phyloP scores from a whole-genome alignment of 768 basidiomycete genomes.

The Mycena galericulata region DNA sequence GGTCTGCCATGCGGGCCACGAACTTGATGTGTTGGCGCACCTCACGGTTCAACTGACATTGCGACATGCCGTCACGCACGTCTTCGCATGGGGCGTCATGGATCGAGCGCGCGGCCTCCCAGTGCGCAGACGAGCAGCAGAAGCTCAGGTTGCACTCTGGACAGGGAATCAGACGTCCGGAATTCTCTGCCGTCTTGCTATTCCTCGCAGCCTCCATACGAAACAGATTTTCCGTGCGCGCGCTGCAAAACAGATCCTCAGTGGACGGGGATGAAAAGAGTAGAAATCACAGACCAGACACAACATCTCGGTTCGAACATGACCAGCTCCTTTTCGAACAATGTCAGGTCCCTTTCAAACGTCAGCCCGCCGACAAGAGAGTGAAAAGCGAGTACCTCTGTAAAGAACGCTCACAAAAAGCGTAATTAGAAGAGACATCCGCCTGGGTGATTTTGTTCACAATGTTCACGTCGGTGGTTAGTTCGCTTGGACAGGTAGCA shows the following conservation, averaged over 20 bases:
- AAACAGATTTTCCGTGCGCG: slow-evolving; percentile 40
- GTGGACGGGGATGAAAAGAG: too few relatives aligned
- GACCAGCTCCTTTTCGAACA: slow-evolving; percentile 31
- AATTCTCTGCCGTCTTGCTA: slow-evolving; percentile 8
- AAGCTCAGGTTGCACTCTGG: slow-evolving; percentile 39
- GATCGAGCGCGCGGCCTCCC: slow-evolving; percentile 31
- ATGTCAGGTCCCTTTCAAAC: too few relatives aligned
- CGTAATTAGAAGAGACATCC: not conserved
- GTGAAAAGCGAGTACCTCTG: not conserved
- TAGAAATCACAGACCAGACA: slow-evolving; percentile 39
- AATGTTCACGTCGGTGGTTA: not conserved
- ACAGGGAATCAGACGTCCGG: slow-evolving; percentile 35
- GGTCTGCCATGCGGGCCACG: not conserved
- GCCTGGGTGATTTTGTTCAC: not conserved
- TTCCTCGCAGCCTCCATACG: slow-evolving; percentile 35
- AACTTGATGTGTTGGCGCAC: slow-evolving; percentile 34
- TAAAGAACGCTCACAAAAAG: not conserved
- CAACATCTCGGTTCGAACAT: slow-evolving; percentile 40
- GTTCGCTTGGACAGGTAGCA: not conserved
- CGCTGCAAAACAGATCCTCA: slow-evolving; percentile 31
- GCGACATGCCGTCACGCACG: slow-evolving; percentile 35
- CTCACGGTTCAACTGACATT: slow-evolving; percentile 43
- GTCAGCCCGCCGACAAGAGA: not conserved
- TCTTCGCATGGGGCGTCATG: slow-evolving; percentile 40
- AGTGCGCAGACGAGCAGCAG: slow-evolving; percentile 43